A percentile compares a stretch with the other conserved stretches of the same genome.
phyloP scores from a whole-genome alignment of 2,329 filamentous ascomycete species.

The Nannizzia gypsea region DNA sequence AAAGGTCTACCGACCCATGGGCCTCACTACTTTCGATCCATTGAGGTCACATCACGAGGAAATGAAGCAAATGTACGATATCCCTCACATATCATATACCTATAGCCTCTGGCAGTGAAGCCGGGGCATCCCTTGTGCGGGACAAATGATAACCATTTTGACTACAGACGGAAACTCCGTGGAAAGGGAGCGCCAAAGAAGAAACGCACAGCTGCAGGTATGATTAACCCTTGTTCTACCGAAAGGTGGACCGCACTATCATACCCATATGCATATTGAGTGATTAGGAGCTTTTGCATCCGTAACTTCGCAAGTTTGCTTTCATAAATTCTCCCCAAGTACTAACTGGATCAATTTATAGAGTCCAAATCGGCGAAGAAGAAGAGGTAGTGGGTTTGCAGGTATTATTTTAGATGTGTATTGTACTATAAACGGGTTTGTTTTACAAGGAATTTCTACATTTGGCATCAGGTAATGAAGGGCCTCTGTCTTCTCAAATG shows the following conservation, averaged over 20 bases:
- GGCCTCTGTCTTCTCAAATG: not conserved
- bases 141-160: not conserved
- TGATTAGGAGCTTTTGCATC: not conserved
- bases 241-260: not conserved
- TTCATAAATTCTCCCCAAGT: not conserved
- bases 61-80: constrained; percentile 47
- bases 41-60: constrained; percentile 73
- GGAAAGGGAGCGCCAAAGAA: constrained; percentile 81
- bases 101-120: not conserved
- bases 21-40: constrained; percentile 60
- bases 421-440: constrained; percentile 6
- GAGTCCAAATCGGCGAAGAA: constrained; percentile 13
- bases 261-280: not conserved
- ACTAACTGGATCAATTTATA: constrained; percentile 5
- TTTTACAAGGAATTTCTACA: not conserved
- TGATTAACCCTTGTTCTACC: constrained; percentile 7
- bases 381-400: constrained; percentile 6
- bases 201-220: constrained; percentile 47
- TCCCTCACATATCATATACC: not conserved
- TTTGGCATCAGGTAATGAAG: not conserved
- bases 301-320: not conserved
- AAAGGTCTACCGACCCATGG: constrained; percentile 51
- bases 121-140: not conserved
- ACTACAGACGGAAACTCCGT: constrained; percentile 52
- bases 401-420: not conserved